Conservation (phyloP, 768 basidiomycete genomes). For the Phlegmacium glaucopus region DNA sequence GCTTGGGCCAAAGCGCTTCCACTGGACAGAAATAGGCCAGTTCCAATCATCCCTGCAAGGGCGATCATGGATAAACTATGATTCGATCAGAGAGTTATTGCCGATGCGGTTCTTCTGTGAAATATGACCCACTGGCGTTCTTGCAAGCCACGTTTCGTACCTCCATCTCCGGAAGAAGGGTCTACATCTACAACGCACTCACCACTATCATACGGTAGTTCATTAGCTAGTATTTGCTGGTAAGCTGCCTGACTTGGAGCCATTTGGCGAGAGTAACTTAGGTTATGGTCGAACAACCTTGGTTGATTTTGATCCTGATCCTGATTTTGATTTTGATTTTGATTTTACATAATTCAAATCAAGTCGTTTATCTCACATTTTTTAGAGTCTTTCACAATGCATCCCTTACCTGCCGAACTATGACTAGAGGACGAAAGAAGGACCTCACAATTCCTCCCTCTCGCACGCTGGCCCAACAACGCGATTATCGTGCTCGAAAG, state of each 20-base stretch:
- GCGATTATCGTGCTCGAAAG: conserved; percentile 62
- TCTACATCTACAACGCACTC: too few species aligned
- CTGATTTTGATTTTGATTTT: conserved; percentile 26
- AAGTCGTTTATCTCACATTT: conserved; percentile 10
- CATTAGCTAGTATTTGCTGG: background rate
- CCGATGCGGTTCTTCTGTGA: background rate
- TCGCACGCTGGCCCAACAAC: conserved; percentile 57
- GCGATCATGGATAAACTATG: conserved; percentile 29
- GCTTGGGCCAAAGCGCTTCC: conserved; percentile 45
- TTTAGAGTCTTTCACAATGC: conserved; percentile 10
- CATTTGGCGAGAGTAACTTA: background rate
- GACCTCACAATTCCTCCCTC: conserved; percentile 58
- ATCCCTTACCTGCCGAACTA: conserved; percentile 18
- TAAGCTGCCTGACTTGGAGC: background rate
- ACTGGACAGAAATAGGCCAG: conserved; percentile 54
- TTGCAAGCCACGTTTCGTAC: conserved; percentile 21
- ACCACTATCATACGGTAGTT: too few species aligned
- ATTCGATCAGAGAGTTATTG: background rate
- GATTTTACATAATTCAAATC: conserved; percentile 15
- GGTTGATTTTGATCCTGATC: too few species aligned
- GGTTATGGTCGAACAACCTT: too few species aligned
- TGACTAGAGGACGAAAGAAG: conserved; percentile 67
- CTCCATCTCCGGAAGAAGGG: conserved; percentile 11
- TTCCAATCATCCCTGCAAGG: conserved; percentile 41
- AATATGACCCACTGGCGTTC: conserved; percentile 25